phyloP scores from a whole-genome alignment of 2,329 filamentous ascomycete species.

The Lasiodiplodia theobromae region DNA sequence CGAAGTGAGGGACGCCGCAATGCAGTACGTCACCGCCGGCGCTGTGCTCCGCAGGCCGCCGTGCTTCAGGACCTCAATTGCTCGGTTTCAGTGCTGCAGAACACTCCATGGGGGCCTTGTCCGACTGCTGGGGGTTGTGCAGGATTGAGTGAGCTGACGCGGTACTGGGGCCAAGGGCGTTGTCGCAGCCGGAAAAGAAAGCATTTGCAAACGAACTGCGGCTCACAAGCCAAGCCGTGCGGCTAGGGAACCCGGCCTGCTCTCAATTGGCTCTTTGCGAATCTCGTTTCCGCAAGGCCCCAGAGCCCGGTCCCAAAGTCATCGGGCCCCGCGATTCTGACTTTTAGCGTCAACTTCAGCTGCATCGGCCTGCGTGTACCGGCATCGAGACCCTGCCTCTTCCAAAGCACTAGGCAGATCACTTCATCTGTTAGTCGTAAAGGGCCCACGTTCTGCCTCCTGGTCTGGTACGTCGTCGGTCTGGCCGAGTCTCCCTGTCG shows the following conservation, averaged over 20 bases:
- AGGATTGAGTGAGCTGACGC: slow-evolving; percentile 17
- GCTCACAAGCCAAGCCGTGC: not conserved
- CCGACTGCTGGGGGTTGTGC: slow-evolving; percentile 12
- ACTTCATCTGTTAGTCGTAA: not conserved
- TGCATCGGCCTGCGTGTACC: slow-evolving; percentile 9
- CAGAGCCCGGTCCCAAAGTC: slow-evolving; percentile 3
- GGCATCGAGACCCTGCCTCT: slow-evolving; percentile 14
- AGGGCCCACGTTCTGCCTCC: not conserved
- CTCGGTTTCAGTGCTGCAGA: slow-evolving; percentile 15
- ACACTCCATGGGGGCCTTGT: slow-evolving; percentile 5
- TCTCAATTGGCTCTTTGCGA: not conserved
- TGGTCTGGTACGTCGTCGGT: slow-evolving; percentile 11
- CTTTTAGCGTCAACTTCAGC: slow-evolving; percentile 8
- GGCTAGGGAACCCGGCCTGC: not conserved
- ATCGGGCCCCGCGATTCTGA: slow-evolving; percentile 22
- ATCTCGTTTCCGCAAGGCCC: not conserved
- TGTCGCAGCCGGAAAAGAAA: slow-evolving; percentile 7
- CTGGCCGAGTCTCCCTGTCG: not conserved
- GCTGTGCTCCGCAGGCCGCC: not conserved
- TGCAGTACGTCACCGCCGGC: slow-evolving; percentile 11
- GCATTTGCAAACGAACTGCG: not conserved
- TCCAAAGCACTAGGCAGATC: not conserved
- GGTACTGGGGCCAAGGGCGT: not conserved
- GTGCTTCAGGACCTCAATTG: not conserved
- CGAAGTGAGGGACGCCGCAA: slow-evolving; percentile 14